Evolutionary conservation across 2,329 filamentous ascomycete genomes (phyloP).

Genomic region (Tolypocladium ovalisporum): DNA sequence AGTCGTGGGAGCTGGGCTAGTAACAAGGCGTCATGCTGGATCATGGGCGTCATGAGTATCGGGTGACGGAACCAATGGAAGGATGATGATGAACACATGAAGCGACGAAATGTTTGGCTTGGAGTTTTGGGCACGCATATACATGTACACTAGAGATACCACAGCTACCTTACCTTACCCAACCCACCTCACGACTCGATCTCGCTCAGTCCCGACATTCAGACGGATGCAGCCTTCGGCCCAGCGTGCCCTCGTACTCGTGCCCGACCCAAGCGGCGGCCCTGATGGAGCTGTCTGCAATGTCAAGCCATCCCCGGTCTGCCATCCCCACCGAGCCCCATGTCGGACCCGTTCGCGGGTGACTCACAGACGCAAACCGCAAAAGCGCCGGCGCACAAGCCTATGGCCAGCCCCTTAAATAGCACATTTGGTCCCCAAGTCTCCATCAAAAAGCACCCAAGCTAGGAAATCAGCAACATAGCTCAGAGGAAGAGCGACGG

Average conservation of each 20-base stretch:
- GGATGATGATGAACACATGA: background rate
- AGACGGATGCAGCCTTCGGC: background rate
- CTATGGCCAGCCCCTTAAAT: background rate
- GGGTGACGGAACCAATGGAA: background rate
- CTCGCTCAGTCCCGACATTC: background rate
- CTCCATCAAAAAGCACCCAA: background rate
- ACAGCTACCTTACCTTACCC: too few relatives aligned
- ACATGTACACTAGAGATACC: slow-evolving; percentile 7
- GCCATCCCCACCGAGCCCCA: background rate
- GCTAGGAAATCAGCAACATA: slow-evolving; percentile 8
- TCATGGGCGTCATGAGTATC: background rate
- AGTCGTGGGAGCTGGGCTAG: slow-evolving; percentile 33
- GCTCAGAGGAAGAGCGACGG: slow-evolving; percentile 19
- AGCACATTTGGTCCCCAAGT: background rate
- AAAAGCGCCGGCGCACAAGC: background rate
- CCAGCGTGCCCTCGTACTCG: background rate
- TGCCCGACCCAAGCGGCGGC: too few relatives aligned
- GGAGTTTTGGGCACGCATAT: slow-evolving; percentile 2
- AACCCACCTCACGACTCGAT: slow-evolving; percentile 4
- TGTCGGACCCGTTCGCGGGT: too few relatives aligned
- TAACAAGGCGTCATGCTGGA: background rate
- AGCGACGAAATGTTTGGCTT: background rate
- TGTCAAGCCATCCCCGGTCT: too few relatives aligned
- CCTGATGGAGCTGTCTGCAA: too few relatives aligned
- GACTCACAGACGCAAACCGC: background rate